phyloP scores from a whole-genome alignment of 192 early-diverging fungal species.

The Physocladia obscura region DNA sequence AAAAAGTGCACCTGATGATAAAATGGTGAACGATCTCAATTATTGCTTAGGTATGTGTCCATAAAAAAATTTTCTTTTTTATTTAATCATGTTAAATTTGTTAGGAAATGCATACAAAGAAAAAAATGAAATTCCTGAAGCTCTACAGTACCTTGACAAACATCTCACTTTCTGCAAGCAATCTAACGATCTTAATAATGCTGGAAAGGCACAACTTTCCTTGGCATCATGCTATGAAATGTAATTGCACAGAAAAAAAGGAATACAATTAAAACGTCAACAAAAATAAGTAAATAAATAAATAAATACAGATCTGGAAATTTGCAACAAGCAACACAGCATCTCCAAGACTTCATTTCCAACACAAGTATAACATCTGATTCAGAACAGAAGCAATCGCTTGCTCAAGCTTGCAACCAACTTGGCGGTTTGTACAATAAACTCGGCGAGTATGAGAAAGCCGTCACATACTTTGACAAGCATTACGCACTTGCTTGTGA shows the following conservation, averaged over 20 bases:
- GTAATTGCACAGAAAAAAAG: conserved; percentile 19
- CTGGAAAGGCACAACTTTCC: conserved; percentile 42
- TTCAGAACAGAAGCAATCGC: conserved; percentile 30
- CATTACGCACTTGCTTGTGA: conserved; percentile 42
- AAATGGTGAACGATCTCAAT: conserved; percentile 34
- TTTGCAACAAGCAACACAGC: conserved; percentile 27
- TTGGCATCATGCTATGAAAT: conserved; percentile 50
- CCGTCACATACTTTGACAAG: conserved; percentile 44
- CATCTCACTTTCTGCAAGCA: conserved; percentile 35
- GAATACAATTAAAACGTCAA: neutral
- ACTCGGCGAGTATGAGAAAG: conserved; percentile 39
- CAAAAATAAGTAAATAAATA: conserved; percentile 9
- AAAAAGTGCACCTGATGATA: conserved; percentile 31
- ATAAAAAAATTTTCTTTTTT: neutral
- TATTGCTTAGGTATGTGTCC: conserved; percentile 37
- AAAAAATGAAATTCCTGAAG: neutral
- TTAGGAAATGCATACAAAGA: conserved; percentile 8
- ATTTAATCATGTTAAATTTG: neutral
- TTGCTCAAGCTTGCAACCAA: conserved; percentile 50
- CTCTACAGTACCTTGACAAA: conserved; percentile 36
- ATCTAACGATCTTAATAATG: conserved; percentile 32
- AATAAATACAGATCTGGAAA: conserved; percentile 35
- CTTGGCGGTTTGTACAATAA: conserved; percentile 48
- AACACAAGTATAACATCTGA: conserved; percentile 37
- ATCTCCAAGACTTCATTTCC: conserved; percentile 39